phyloP scores from a whole-genome alignment of 108 stramenopile genomes.

The Stephanodiscus triporus region DNA sequence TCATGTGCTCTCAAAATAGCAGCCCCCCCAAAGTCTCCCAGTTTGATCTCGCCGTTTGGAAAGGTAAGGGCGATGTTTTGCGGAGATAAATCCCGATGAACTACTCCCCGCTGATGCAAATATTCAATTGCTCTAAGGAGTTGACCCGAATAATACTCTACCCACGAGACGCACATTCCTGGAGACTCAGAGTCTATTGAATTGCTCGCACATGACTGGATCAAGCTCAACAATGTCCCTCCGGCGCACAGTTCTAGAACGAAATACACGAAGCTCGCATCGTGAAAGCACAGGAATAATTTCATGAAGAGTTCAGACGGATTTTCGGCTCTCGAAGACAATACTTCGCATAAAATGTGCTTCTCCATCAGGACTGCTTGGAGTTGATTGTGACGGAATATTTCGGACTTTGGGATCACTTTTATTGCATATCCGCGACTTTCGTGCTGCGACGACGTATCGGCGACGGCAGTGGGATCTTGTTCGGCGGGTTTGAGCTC shows the following conservation, averaged over 20 bases:
- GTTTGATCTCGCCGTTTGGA: constrained; percentile 29
- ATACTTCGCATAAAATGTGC: constrained; percentile 22
- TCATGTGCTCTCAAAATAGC: constrained; percentile 9
- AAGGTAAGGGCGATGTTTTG: constrained; percentile 41
- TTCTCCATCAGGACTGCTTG: constrained; percentile 33
- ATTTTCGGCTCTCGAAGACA: background rate
- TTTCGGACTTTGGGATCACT: constrained; percentile 38
- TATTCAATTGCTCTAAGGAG: constrained; percentile 34
- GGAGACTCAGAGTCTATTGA: constrained; percentile 5
- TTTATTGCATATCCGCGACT: constrained; percentile 38
- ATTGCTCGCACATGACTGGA: constrained; percentile 6
- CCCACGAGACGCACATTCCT: constrained; percentile 28
- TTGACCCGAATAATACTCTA: constrained; percentile 43
- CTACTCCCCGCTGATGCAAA: constrained; percentile 34
- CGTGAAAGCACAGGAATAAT: constrained; percentile 40
- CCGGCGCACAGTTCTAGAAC: constrained; percentile 48
- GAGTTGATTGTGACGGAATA: constrained; percentile 29
- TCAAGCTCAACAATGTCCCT: constrained; percentile 45
- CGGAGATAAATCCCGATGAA: constrained; percentile 51
- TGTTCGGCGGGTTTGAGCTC: constrained; percentile 19
- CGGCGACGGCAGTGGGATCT: background rate
- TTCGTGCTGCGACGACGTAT: background rate
- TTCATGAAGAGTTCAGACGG: constrained; percentile 26
- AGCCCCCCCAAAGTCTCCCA: constrained; percentile 51
- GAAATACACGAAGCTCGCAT: constrained; percentile 36